These are phyloP conservation scores for Limnomonas spitsbergensis DNA, from an alignment of 139 green algal species.

Conservation along the genomic window DNA sequence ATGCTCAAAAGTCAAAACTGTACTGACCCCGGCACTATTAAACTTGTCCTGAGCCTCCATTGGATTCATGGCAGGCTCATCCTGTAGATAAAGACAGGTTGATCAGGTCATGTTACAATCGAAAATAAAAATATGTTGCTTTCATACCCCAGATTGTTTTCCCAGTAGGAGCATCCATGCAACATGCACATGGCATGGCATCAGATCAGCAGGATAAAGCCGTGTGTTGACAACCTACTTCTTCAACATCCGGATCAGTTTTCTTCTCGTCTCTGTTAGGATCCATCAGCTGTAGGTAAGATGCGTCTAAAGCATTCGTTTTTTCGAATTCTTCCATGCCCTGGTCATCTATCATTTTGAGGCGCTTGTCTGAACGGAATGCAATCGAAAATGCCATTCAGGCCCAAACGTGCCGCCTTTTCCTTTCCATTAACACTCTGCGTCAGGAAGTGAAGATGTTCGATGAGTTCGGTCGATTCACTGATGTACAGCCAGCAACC, in stretches of 20 bases:
- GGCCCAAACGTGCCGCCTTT: not conserved
- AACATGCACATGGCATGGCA: no score
- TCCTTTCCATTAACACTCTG: no score
- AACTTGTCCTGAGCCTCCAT: constrained; percentile 7
- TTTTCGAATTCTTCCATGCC: constrained; percentile 2
- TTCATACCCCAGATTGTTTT: no score
- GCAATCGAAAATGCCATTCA: constrained; percentile 7
- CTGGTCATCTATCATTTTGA: constrained; percentile 13
- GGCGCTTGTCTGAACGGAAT: not conserved
- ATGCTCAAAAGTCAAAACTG: not conserved
- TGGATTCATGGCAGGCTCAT: not conserved
- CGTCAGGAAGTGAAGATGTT: no score
- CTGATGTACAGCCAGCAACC: no score
- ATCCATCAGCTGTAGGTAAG: no score
- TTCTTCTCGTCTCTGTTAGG: not conserved
- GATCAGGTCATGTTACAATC: no score
- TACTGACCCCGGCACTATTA: not conserved
- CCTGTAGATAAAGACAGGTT: not conserved
- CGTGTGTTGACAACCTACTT: not conserved
- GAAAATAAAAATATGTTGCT: no score
- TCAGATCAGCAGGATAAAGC: no score
- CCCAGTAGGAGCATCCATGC: no score
- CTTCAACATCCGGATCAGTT: not conserved
- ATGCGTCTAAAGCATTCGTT: no score
- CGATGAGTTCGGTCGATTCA: no score